These are phyloP conservation scores for Pichia sp. DNA, from an alignment of 1,139 yeast genomes.

Conservation along the genomic window DNA sequence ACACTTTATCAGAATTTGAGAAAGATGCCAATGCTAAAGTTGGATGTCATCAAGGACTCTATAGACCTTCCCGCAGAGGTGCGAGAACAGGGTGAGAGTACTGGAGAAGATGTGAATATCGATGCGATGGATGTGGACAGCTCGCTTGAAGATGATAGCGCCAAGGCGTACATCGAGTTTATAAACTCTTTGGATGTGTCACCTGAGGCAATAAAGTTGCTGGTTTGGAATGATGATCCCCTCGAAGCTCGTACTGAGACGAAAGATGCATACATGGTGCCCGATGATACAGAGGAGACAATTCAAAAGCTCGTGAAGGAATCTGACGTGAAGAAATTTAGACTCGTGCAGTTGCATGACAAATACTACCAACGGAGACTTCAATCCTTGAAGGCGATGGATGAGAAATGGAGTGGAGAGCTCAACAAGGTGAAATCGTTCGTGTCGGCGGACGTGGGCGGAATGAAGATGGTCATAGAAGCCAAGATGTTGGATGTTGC, in stretches of 20 bases:
- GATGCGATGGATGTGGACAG: too few relatives aligned
- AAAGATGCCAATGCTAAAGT: conserved; percentile 19
- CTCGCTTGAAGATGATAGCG: too few relatives aligned
- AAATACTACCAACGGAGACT: conserved; percentile 20
- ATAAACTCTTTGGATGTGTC: conserved; percentile 6
- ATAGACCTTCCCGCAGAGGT: too few relatives aligned
- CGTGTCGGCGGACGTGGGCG: conserved; percentile 15
- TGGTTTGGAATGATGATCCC: conserved; percentile 3
- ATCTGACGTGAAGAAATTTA: conserved; percentile 21
- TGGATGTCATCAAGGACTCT: too few relatives aligned
- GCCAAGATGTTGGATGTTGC: conserved; percentile 9
- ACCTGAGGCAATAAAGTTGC: not conserved
- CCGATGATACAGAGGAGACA: conserved; percentile 21
- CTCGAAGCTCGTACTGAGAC: conserved; percentile 5
- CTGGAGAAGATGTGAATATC: conserved; percentile 9
- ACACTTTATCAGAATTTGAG: conserved; percentile 13
- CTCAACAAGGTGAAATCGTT: conserved; percentile 18
- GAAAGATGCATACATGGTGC: conserved; percentile 11
- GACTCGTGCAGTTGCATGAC: conserved; percentile 22
- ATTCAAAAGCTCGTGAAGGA: conserved; percentile 18
- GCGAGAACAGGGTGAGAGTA: too few relatives aligned
- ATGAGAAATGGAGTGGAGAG: conserved; percentile 23
- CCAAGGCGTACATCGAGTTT: not conserved
- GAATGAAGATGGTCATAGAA: conserved; percentile 13
- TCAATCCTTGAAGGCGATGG: conserved; percentile 14